Evolutionary conservation across 1,139 yeast genomes (phyloP), one percentile per base, ranked within the genome.

Genomic region (Suhomyces choctaworum): DNA sequence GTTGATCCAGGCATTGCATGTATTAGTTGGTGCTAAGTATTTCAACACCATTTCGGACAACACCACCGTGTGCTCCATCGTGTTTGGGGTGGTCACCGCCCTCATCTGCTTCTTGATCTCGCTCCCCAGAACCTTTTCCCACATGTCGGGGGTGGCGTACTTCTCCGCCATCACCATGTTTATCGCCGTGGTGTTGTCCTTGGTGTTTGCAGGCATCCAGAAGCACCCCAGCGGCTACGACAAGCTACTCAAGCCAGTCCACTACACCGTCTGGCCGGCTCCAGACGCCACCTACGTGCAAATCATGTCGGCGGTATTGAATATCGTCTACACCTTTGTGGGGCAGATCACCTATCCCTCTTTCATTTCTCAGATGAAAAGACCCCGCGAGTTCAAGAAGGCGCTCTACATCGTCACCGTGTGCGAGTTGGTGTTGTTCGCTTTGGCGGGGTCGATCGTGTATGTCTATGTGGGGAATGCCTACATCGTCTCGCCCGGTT

Each of bases 281-380:
- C 42, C 62, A 38, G 81, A 78, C 4, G 74, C 80, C 15, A 63
- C 73, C 5, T 78, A 65, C 42, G 80, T 76, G n/a, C 51, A 58
- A 19, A 82, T 66, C 4, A 76, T 77, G 81, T 58, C 68, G 27
- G 83, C 83, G 0, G 65, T 72, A 43, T 62, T 78, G 47, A 78
- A 78, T 55, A 78, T 78, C 44, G 76, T 76, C 21, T 78, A 76
- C 54, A 76, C 82, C 1, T 77, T 78, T 56, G 82, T 77, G 21
- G 84, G 83, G 4, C 83, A 78, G 54, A 73, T 78, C 50, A 74
- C 80, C 3, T 76, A 76, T 45, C 83, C 83, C 1, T 75, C 80
- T 11, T 77, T 78, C 52, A 78, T 78, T 42, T 64, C 77, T 13
- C 81, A 78, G 50, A 78, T 78, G 83, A 70, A 66, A 45, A 61